Conservation (phyloP, 192 early-diverging fungal genomes). For the Funneliformis mosseae region DNA sequence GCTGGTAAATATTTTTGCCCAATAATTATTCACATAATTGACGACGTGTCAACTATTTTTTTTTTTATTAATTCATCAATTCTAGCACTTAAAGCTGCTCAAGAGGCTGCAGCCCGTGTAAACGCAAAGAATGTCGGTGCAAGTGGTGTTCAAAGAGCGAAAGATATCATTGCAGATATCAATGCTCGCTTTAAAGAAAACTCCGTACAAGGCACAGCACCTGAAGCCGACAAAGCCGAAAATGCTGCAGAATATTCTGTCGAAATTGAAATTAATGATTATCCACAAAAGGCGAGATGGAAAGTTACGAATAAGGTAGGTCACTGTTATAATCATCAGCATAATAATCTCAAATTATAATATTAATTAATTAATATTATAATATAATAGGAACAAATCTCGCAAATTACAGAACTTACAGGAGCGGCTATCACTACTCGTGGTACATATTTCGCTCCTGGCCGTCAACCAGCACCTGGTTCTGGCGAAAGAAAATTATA, state of each 20-base stretch:
- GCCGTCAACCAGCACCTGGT: constrained; percentile 71
- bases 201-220: constrained; percentile 36
- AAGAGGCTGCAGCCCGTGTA: constrained; percentile 58
- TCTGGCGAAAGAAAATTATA: constrained; percentile 88
- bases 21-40: not conserved
- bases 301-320: constrained; percentile 89
- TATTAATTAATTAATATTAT: not conserved
- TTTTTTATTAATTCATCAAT: not conserved
- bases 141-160: constrained; percentile 50
- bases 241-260: constrained; percentile 60
- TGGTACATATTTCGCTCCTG: constrained; percentile 85
- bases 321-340: not conserved
- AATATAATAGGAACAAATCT: constrained; percentile 75
- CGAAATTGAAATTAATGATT: constrained; percentile 98
- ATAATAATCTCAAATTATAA: not conserved
- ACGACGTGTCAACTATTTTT: too few relatives aligned
- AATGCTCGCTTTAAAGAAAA: constrained; percentile 52
- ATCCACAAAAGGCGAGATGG: constrained; percentile 92
- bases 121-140: constrained; percentile 53
- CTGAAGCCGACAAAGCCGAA: constrained; percentile 28
- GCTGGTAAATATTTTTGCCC: not conserved
- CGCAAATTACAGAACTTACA: constrained; percentile 88
- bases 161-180: constrained; percentile 60
- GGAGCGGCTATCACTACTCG: constrained; percentile 96
- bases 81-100: constrained; percentile 53